A percentile compares a stretch with the other conserved stretches of the same genome.
phyloP scores from a whole-genome alignment of 1,284 basidiomycete species.

The Puccinia horiana region DNA sequence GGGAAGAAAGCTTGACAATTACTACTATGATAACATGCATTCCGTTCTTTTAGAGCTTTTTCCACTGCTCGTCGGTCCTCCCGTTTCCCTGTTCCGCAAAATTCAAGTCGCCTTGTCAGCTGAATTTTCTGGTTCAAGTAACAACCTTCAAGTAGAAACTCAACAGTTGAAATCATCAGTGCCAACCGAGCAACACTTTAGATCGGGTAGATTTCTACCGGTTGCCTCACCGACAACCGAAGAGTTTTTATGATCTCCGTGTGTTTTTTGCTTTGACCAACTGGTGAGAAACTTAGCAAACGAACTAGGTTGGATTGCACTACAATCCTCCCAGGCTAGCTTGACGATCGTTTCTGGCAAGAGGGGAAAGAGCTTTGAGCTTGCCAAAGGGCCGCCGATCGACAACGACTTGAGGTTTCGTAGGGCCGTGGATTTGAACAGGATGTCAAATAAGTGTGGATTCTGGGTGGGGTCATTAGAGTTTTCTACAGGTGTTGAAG shows the following conservation, averaged over 20 bases:
- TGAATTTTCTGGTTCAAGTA: background rate
- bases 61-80: conserved; percentile 23
- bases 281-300: conserved; percentile 29
- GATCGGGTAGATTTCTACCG: conserved; percentile 14
- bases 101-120: background rate
- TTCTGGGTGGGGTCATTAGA: background rate
- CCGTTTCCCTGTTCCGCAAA: conserved; percentile 6
- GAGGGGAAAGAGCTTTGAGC: conserved; percentile 18
- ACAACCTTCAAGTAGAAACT: too few species aligned
- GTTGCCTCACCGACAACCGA: background rate
- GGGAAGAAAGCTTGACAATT: conserved; percentile 21
- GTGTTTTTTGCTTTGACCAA: background rate
- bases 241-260: background rate
- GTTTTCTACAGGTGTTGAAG: background rate
- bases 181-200: conserved; percentile 39
- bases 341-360: conserved; percentile 36
- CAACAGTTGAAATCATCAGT: conserved; percentile 28
- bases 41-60: conserved; percentile 19
- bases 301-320: conserved; percentile 16
- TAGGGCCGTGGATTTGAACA: conserved; percentile 5
- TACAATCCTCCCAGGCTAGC: conserved; percentile 31
- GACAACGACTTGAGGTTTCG: conserved; percentile 18
- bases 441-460: conserved; percentile 4
- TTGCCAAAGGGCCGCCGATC: conserved; percentile 21
- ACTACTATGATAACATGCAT: conserved; percentile 34